Base-by-base conservation (phyloP, 73 alveolate genomes). In the Blepharisma stoltei region DNA sequence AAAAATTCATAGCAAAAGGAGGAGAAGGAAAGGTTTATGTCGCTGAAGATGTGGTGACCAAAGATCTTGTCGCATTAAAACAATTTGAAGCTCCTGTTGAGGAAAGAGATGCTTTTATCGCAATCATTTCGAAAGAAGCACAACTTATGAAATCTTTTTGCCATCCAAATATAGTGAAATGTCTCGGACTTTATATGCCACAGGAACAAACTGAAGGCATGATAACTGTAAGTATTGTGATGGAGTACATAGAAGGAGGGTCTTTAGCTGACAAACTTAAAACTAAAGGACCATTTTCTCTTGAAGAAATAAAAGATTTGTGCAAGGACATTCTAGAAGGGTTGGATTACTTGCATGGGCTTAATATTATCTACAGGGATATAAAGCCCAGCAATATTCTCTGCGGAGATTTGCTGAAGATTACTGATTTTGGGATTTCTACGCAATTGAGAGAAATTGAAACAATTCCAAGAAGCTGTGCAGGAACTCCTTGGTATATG, bases 401-500 rank as follows among this genome's bases (percentile, higher is more conserved):
- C 45, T 47, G 81, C 32, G 67, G 68, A 32, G 80, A 83, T 48
- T 69, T 83, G 7, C 76, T 77, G 7, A 83, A 83, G 37, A 37
- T 83, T 0, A 71, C 86, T 0, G 90, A 83, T 77, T 83, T 83
- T 68, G 90, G 90, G 2, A 60, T 60, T 60, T 60, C 46, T 1
- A 60, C 73, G 23, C 73, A 60, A 25, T n/a, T 60, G 14, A 60
- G 23, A 60, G 73, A 60, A 25, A 8, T 60, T n/a, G 87, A 83
- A 83, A 47, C 66, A 5, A 68, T 79, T 7, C 50, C 76, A 5
- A 32, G 75, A 18, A 88, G 95, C 8, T 82, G 80, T 55, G 88
- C 89, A 32, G 97, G 97, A 7, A 88, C 96, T 9, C 95, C 97
- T 0, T 78, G 89, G 6, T 91, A 91, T 86, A 89, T 89, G 91